A percentile compares a stretch with the other conserved stretches of the same genome.
These are phyloP conservation scores for Rubroboletus satanas DNA, from an alignment of 768 basidiomycete genomes.

Conservation along the genomic window DNA sequence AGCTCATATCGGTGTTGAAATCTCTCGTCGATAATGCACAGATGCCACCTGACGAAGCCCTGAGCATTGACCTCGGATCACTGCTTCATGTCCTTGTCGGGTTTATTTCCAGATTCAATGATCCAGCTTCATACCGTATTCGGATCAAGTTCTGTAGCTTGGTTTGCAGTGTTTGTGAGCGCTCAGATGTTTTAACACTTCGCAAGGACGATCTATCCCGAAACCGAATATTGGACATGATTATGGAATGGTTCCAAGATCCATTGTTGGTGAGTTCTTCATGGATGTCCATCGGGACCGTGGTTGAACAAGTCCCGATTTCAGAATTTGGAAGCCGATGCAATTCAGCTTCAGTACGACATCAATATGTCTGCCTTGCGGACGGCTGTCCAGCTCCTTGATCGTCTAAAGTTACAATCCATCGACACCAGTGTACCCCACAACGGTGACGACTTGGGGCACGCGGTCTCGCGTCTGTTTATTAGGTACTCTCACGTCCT, in stretches of 20 bases:
- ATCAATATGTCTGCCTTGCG: slow-evolving; percentile 71
- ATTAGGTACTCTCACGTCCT: slow-evolving; percentile 70
- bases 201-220: slow-evolving; percentile 66
- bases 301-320: neutral
- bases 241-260: slow-evolving; percentile 77
- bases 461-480: slow-evolving; percentile 75
- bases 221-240: slow-evolving; percentile 67
- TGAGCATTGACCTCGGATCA: slow-evolving; percentile 60
- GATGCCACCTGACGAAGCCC: slow-evolving; percentile 52
- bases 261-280: slow-evolving; percentile 43
- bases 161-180: slow-evolving; percentile 63
- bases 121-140: slow-evolving; percentile 54
- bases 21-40: slow-evolving; percentile 72
- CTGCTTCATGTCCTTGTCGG: slow-evolving; percentile 56
- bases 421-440: slow-evolving; percentile 47
- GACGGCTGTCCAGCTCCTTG: slow-evolving; percentile 71
- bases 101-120: slow-evolving; percentile 61
- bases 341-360: slow-evolving; percentile 47
- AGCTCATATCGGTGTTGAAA: slow-evolving; percentile 76
- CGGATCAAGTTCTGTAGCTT: slow-evolving; percentile 74
- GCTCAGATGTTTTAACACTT: slow-evolving; percentile 55
- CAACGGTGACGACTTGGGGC: slow-evolving; percentile 59
- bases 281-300: neutral
- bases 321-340: slow-evolving; percentile 38
- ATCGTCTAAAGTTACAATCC: slow-evolving; percentile 65